Percentiles rank a stretch among this genome's conserved stretches.
phyloP scores from a whole-genome alignment of 2,329 filamentous ascomycete species.

The Periglandula ipomoeae region DNA sequence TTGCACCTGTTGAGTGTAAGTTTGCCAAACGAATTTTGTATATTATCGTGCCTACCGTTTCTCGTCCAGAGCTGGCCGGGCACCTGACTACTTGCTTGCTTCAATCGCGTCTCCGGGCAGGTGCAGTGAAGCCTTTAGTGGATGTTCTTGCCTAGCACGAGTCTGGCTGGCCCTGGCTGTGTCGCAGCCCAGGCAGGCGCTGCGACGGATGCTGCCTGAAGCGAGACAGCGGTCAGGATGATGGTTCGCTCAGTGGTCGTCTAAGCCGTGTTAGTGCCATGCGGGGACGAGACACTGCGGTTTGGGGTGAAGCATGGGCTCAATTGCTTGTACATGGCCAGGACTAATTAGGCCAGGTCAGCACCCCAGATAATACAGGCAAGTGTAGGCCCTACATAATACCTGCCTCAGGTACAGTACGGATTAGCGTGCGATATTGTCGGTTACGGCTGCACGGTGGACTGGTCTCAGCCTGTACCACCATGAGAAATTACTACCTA shows the following conservation, averaged over 20 bases:
- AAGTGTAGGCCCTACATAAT: too few relatives aligned
- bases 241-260: background rate
- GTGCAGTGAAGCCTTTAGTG: background rate
- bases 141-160: background rate
- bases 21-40: too few relatives aligned
- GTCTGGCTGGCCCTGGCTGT: background rate
- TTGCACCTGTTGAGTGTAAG: too few relatives aligned
- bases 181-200: background rate
- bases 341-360: background rate
- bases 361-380: background rate
- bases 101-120: background rate
- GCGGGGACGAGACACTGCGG: background rate
- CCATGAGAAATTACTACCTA: too few relatives aligned
- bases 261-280: background rate
- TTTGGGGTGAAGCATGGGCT: too few relatives aligned
- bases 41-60: too few relatives aligned
- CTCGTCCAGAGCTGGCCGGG: too few relatives aligned
- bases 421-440: background rate
- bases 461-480: too few relatives aligned
- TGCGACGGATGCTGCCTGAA: background rate
- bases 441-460: background rate
- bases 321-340: too few relatives aligned
- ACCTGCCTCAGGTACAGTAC: too few relatives aligned
- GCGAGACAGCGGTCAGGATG: too few relatives aligned
- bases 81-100: too few relatives aligned